phyloP scores from a whole-genome alignment of 1,284 basidiomycete species.

The Xerocomus minutiporus region DNA sequence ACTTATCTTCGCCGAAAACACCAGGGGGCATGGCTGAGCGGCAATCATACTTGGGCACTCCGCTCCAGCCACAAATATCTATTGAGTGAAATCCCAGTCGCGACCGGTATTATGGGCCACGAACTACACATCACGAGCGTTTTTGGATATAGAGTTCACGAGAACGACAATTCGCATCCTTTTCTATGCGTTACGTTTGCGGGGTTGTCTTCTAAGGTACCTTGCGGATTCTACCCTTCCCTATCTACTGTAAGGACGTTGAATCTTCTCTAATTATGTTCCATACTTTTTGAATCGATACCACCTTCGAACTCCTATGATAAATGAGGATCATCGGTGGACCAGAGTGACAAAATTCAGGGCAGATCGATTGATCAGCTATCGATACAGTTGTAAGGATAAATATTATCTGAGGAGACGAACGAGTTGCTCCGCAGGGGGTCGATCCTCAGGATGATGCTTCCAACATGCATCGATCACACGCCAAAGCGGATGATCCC shows the following conservation, averaged over 20 bases:
- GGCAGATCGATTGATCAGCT: neutral
- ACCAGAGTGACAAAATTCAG: neutral
- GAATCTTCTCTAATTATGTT: slow-evolving; percentile 19
- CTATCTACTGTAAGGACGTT: slow-evolving; percentile 20
- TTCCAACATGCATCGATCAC: slow-evolving; percentile 12
- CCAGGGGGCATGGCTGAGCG: slow-evolving; percentile 46
- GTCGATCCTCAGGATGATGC: slow-evolving; percentile 9
- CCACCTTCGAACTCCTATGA: neutral
- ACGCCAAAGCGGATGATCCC: slow-evolving; percentile 18
- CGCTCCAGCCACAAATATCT: slow-evolving; percentile 44
- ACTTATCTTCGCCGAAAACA: slow-evolving; percentile 38
- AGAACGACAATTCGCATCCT: neutral
- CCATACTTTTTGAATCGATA: slow-evolving; percentile 9
- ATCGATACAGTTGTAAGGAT: neutral
- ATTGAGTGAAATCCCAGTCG: slow-evolving; percentile 39
- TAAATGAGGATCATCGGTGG: neutral
- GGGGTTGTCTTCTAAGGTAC: neutral
- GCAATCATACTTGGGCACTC: slow-evolving; percentile 34
- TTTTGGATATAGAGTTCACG: slow-evolving; percentile 3
- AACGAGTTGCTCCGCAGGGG: slow-evolving; percentile 10
- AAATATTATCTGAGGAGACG: neutral
- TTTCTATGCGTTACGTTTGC: slow-evolving; percentile 1
- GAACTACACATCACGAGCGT: slow-evolving; percentile 3
- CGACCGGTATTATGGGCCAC: neutral
- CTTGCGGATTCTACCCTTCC: slow-evolving; percentile 11